Percentiles rank a stretch among this genome's conserved stretches.
Conservation (phyloP, 2,329 filamentous ascomycete species). For the Lasiodiplodia theobromae region DNA sequence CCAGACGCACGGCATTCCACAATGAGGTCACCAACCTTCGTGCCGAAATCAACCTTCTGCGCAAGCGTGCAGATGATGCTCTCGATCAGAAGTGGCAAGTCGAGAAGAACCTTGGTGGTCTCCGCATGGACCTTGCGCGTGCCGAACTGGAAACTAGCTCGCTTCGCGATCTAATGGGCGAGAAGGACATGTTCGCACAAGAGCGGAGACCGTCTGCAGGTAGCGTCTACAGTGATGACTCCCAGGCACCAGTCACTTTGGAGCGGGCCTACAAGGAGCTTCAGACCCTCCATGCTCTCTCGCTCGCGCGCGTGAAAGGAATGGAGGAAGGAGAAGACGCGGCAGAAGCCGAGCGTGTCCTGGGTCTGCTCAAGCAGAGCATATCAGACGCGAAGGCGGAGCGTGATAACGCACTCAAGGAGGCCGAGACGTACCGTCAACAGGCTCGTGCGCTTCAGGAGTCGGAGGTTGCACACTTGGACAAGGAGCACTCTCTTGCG, state of each 20-base stretch:
- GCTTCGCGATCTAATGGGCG: constrained; percentile 77
- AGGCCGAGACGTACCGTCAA: constrained; percentile 67
- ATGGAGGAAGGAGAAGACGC: constrained; percentile 59
- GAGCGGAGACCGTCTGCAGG: constrained; percentile 55
- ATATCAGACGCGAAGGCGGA: constrained; percentile 74
- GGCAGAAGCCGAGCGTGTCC: constrained; percentile 65
- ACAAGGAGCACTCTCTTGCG: constrained; percentile 34
- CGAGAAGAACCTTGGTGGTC: constrained; percentile 83
- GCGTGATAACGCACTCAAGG: constrained; percentile 73
- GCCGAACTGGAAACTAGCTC: constrained; percentile 91
- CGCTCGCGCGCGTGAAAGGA: constrained; percentile 70
- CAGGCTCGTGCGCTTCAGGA: constrained; percentile 67
- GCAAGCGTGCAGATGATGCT: constrained; percentile 89
- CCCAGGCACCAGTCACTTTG: constrained; percentile 72
- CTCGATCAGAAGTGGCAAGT: constrained; percentile 96
- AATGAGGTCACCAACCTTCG: constrained; percentile 80
- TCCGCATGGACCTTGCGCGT: constrained; percentile 96
- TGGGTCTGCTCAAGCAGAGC: constrained; percentile 71
- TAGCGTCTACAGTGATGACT: constrained; percentile 43
- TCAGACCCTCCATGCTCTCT: constrained; percentile 72
- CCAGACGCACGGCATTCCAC: constrained; percentile 80
- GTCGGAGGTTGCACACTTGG: constrained; percentile 57
- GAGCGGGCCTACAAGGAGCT: constrained; percentile 77
- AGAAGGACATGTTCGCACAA: constrained; percentile 81
- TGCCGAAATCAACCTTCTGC: constrained; percentile 82